A percentile compares a stretch with the other conserved stretches of the same genome.
Evolutionary conservation across 768 basidiomycete species (phyloP).

Genomic region (Psilocybe azurescens): DNA sequence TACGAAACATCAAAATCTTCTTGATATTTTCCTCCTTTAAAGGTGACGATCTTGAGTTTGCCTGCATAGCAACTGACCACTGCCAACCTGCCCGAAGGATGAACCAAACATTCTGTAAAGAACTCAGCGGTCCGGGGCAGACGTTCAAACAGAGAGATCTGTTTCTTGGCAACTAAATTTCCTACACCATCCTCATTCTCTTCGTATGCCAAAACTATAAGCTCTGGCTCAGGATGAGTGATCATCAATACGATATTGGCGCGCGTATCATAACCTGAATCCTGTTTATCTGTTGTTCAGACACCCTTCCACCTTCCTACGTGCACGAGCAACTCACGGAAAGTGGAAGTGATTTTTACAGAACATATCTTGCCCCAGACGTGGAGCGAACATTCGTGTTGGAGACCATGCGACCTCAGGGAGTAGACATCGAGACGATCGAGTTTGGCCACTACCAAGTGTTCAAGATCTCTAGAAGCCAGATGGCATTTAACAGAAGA

Average conservation of each 20-base stretch:
- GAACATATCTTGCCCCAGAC: conserved; percentile 73
- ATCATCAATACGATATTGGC: conserved; percentile 69
- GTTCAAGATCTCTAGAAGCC: conserved; percentile 56
- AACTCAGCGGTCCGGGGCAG: conserved; percentile 70
- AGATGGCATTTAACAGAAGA: conserved; percentile 73
- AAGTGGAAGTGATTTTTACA: conserved; percentile 57
- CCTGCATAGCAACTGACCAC: conserved; percentile 72
- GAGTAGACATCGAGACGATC: conserved; percentile 74
- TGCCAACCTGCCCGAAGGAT: conserved; percentile 63
- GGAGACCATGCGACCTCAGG: conserved; percentile 62
- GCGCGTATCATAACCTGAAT: conserved; percentile 37
- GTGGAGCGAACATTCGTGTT: conserved; percentile 61
- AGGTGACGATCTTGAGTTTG: conserved; percentile 66
- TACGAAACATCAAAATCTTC: conserved; percentile 70
- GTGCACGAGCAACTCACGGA: conserved; percentile 42
- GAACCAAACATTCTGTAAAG: conserved; percentile 70
- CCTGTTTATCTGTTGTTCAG: conserved; percentile 4
- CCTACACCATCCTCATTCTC: conserved; percentile 38
- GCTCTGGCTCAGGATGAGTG: conserved; percentile 78
- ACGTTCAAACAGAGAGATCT: conserved; percentile 60
- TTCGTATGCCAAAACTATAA: conserved; percentile 64
- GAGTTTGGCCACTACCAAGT: conserved; percentile 72
- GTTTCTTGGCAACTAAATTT: conserved; percentile 45
- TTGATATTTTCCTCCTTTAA: conserved; percentile 60
- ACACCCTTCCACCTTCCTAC: conserved; percentile 16